A percentile compares a stretch with the other conserved stretches of the same genome.
These are phyloP conservation scores for Elongisporangium senticosum DNA, from an alignment of 352 stramenopile species.

Conservation along the genomic window DNA sequence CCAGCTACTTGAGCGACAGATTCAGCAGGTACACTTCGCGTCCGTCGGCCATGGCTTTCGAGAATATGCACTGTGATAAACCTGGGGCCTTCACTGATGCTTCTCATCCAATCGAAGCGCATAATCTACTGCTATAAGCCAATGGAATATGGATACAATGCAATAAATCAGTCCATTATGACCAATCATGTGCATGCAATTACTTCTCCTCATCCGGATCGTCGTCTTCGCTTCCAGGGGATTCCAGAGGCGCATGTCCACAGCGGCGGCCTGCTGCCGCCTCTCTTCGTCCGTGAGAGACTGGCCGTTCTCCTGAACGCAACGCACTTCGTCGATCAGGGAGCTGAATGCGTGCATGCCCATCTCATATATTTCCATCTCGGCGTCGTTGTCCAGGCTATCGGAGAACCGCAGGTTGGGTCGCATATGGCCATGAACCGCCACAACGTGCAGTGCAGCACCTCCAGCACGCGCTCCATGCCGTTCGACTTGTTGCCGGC, in stretches of 20 bases:
- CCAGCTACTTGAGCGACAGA: slow-evolving; percentile 92
- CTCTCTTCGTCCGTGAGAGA: slow-evolving; percentile 52
- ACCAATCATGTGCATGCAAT: slow-evolving; percentile 16
- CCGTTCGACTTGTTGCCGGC: slow-evolving; percentile 32
- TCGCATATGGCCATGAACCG: slow-evolving; percentile 54
- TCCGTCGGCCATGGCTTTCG: slow-evolving; percentile 25
- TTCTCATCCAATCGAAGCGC: slow-evolving; percentile 14
- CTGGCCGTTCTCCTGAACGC: slow-evolving; percentile 52
- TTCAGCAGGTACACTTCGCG: slow-evolving; percentile 73
- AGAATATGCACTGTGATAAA: slow-evolving; percentile 7
- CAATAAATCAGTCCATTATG: slow-evolving; percentile 12
- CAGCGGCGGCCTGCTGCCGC: slow-evolving; percentile 57
- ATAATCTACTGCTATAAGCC: slow-evolving; percentile 1
- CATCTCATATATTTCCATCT: no score
- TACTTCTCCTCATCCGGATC: slow-evolving; percentile 18
- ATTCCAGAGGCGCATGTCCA: slow-evolving; percentile 75
- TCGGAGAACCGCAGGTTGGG: slow-evolving; percentile 6
- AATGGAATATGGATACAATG: slow-evolving; percentile 7
- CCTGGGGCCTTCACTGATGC: slow-evolving; percentile 2
- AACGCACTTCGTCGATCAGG: slow-evolving; percentile 56
- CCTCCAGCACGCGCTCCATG: slow-evolving; percentile 66
- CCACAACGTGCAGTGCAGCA: slow-evolving; percentile 78
- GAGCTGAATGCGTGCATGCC: slow-evolving; percentile 55
- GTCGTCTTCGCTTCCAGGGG: slow-evolving; percentile 41
- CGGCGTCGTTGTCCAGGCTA: slow-evolving; percentile 20